Percentiles rank a stretch among this genome's conserved stretches.
Evolutionary conservation across 768 basidiomycete species (phyloP).

Genomic region (Lanmaoa rubissima): DNA sequence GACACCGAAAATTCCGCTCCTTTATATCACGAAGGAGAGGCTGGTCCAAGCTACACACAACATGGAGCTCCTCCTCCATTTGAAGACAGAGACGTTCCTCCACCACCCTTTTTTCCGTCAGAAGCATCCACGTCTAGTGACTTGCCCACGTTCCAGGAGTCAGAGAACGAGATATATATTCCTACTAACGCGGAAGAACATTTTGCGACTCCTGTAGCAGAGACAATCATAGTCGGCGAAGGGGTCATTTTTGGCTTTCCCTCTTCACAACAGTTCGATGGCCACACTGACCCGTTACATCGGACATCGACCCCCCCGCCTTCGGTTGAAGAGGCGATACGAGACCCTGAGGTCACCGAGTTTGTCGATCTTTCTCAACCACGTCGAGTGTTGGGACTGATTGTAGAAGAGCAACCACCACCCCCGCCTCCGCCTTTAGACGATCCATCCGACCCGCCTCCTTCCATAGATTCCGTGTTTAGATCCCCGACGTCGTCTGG

Average conservation of each 20-base stretch:
- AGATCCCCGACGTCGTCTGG: constrained; percentile 34
- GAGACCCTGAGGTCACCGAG: constrained; percentile 67
- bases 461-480: constrained; percentile 83
- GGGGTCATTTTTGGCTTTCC: constrained; percentile 76
- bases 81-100: constrained; percentile 79
- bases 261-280: constrained; percentile 74
- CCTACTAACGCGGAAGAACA: constrained; percentile 41
- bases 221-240: constrained; percentile 59
- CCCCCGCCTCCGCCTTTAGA: constrained; percentile 83
- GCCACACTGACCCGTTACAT: constrained; percentile 67
- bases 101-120: constrained; percentile 56
- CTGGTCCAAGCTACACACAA: constrained; percentile 71
- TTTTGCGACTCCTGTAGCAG: constrained; percentile 32
- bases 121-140: constrained; percentile 58
- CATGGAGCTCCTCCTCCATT: constrained; percentile 77
- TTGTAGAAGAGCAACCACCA: constrained; percentile 56
- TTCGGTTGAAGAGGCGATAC: constrained; percentile 69
- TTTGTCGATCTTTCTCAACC: constrained; percentile 58
- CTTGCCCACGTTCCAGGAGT: constrained; percentile 76
- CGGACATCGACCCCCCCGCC: constrained; percentile 71
- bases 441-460: constrained; percentile 85
- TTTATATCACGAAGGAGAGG: constrained; percentile 66
- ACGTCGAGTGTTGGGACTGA: constrained; percentile 57
- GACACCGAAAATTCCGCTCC: constrained; percentile 62
- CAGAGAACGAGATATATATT: constrained; percentile 75